phyloP scores from a whole-genome alignment of 192 early-diverging fungal species.

The Entophlyctis helioformis region DNA sequence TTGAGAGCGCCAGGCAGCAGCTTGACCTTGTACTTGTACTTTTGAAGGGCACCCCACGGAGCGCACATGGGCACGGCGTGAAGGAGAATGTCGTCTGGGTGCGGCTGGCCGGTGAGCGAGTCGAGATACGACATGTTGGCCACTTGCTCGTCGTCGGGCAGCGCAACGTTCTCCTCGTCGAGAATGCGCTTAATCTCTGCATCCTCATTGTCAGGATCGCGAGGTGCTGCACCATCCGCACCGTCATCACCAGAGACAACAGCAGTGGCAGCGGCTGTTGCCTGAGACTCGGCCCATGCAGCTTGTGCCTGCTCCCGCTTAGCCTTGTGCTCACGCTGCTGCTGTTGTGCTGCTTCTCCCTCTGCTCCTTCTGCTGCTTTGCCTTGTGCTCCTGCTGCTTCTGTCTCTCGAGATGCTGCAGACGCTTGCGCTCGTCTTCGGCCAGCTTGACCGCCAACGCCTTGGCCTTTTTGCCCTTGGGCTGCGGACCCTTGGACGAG shows the following conservation, averaged over 20 bases:
- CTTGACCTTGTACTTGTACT: slow-evolving; percentile 93
- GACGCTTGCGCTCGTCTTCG: slow-evolving; percentile 11
- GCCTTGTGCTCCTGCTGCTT: too few species aligned
- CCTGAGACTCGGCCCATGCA: neutral
- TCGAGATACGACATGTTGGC: slow-evolving; percentile 43
- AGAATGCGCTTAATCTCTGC: slow-evolving; percentile 12
- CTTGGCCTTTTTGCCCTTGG: slow-evolving; percentile 56
- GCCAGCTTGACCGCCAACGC: slow-evolving; percentile 2
- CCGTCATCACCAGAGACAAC: too few species aligned
- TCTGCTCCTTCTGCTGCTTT: slow-evolving; percentile 17
- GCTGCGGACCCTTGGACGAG: slow-evolving; percentile 53
- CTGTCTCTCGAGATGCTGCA: too few species aligned
- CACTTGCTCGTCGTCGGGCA: slow-evolving; percentile 11
- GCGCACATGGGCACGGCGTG: slow-evolving; percentile 89
- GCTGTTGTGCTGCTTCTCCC: neutral
- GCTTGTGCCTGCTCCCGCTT: neutral
- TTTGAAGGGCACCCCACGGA: slow-evolving; percentile 71
- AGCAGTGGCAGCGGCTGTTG: neutral
- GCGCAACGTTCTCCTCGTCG: slow-evolving; percentile 21
- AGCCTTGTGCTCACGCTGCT: neutral
- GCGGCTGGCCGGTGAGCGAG: slow-evolving; percentile 66
- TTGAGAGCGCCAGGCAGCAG: slow-evolving; percentile 81
- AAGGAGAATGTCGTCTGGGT: slow-evolving; percentile 64
- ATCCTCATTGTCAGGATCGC: too few species aligned
- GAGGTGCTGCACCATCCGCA: too few species aligned